Evolutionary conservation across 2,329 filamentous ascomycete genomes (phyloP).

Genomic region (Herpotrichia juniperi): DNA sequence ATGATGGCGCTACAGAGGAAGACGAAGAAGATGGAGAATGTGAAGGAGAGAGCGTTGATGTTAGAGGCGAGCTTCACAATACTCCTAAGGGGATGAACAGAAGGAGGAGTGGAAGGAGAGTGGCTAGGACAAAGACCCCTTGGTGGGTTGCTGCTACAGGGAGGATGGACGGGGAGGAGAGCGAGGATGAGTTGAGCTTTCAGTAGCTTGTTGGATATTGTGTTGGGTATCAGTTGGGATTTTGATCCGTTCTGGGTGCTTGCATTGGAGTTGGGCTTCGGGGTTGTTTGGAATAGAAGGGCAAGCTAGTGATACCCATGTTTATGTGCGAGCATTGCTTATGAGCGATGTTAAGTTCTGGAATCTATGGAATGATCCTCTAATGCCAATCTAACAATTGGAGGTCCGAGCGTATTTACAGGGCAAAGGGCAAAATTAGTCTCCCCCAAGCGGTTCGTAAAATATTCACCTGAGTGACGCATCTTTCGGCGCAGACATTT

Average conservation of each 20-base stretch:
- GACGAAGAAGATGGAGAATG: slow-evolving; percentile 6
- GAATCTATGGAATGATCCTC: not conserved
- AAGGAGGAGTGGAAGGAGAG: slow-evolving; percentile 1
- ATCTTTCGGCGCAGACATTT: too few species aligned
- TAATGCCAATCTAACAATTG: not conserved
- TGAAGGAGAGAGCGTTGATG: slow-evolving; percentile 3
- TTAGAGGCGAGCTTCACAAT: slow-evolving; percentile 20
- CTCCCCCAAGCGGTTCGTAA: not conserved
- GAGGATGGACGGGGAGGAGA: slow-evolving; percentile 20
- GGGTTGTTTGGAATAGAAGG: too few species aligned
- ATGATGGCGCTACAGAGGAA: slow-evolving; percentile 1
- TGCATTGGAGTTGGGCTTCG: too few species aligned
- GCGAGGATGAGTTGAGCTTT: slow-evolving; percentile 43
- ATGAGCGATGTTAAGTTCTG: not conserved
- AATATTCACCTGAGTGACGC: too few species aligned
- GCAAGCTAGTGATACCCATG: not conserved
- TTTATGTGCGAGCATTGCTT: not conserved
- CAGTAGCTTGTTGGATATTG: too few species aligned
- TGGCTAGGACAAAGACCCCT: slow-evolving; percentile 3
- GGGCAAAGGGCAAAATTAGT: not conserved
- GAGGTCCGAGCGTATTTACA: not conserved
- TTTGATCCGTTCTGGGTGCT: too few species aligned
- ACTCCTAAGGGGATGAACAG: slow-evolving; percentile 8
- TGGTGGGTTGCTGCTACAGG: slow-evolving; percentile 16
- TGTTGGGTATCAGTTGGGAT: too few species aligned